Conservation (phyloP, 805 yeast genomes). For the Yarrowia sp. region DNA sequence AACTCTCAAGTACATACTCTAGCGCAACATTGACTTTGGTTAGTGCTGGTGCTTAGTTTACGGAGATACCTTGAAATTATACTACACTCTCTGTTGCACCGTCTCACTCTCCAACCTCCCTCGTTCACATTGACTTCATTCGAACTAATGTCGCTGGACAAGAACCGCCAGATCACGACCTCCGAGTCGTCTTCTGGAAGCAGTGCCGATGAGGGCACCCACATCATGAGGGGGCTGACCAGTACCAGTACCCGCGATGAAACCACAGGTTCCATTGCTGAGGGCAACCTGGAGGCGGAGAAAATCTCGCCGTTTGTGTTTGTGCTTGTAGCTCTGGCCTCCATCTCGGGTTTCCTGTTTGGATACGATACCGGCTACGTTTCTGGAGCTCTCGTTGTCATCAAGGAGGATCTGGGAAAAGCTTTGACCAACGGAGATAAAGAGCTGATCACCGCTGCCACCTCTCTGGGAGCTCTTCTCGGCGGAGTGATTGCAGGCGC, state of each 20-base stretch:
- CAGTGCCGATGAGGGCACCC: constrained; percentile 31
- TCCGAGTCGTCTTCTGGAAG: constrained; percentile 19
- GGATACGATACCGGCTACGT: constrained; percentile 98
- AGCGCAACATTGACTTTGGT: constrained; percentile 7
- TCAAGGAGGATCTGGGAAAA: constrained; percentile 74
- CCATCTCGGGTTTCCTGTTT: constrained; percentile 94
- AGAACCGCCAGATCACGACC: constrained; percentile 23
- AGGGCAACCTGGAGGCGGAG: constrained; percentile 47
- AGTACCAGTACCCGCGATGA: background rate
- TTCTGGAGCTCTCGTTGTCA: constrained; percentile 87
- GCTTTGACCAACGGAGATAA: constrained; percentile 75
- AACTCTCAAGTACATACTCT: no score
- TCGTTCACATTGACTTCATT: constrained; percentile 15
- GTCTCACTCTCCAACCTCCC: background rate
- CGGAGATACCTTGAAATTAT: no score
- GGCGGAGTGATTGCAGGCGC: constrained; percentile 82
- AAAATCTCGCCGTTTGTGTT: constrained; percentile 63
- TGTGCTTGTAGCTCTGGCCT: constrained; percentile 69
- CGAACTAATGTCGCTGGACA: constrained; percentile 37
- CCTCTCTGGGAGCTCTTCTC: constrained; percentile 89
- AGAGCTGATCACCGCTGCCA: constrained; percentile 91
- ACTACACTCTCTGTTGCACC: no score
- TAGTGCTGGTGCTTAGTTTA: background rate
- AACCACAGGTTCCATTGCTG: background rate
- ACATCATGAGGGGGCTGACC: constrained; percentile 32